Base-by-base conservation (phyloP, 805 yeast species). In the Candida alai region DNA sequence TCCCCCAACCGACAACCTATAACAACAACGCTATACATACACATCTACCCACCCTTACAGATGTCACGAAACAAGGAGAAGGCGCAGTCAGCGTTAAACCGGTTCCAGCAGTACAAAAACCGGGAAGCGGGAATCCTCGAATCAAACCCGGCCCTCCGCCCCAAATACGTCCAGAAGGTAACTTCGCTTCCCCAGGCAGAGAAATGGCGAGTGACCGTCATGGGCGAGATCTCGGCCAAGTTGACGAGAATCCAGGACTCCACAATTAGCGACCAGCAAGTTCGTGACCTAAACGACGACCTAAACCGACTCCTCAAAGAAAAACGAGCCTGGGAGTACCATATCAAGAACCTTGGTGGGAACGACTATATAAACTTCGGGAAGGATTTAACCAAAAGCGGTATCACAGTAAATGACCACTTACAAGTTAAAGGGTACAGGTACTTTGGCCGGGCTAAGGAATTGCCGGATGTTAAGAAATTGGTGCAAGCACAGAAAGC, bases 361-460 rank as follows among this genome's bases (percentile, higher is more conserved):
- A 78, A 84, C 2, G 81, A 84, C 51, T 78, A 78, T 48, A 49
- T 74, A 13, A 54, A 42, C 28, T 47, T 45, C 36, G 56, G 55
- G 13, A 45, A 50, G 16, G 48, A 51, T 25, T 35, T 55, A 28
- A 45, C 45, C 19, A 24, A 33, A 24, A 24, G 39, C 25, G 53
- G 54, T 14, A 17, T 40, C 38, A 14, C 15, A 19, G 34, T 35
- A 6, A 36, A 36, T 10, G 18, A 41, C 17, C 60, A 62, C 6
- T 23, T 43, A 5, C 40, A 46, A 12, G 52, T 73, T 1, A 63
- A 70, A 24, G 87, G 87, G 1, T 77, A 76, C 43, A 61, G 82
- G 36, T 89, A 84, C 56, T 89, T 77, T 58, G 97, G 97, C 0
- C 59, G 95, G 31, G 95, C 96, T 0, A 68, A 75, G 34, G 90